Percentiles rank a stretch among this genome's conserved stretches.
Evolutionary conservation across 352 stramenopile genomes (phyloP).

Genomic region (Pythium folliculosum): DNA sequence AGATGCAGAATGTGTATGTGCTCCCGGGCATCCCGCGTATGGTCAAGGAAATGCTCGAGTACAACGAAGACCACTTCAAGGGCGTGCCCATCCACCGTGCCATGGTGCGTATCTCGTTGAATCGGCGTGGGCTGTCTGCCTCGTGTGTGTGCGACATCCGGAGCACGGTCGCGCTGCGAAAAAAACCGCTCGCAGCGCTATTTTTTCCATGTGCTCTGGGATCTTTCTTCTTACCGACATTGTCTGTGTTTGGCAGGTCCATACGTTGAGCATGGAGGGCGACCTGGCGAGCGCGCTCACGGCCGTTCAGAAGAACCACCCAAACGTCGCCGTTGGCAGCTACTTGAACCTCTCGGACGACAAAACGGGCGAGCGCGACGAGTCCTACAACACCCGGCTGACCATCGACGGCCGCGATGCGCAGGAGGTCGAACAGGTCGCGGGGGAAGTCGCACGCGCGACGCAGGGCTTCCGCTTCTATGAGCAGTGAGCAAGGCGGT

Average conservation of each 20-base stretch:
- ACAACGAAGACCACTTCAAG: constrained; percentile 77
- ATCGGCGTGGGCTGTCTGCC: not conserved
- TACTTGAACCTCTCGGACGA: constrained; percentile 82
- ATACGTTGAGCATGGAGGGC: constrained; percentile 69
- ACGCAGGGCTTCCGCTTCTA: constrained; percentile 29
- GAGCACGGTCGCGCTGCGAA: not conserved
- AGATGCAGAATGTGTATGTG: constrained; percentile 85
- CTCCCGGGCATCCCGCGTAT: constrained; percentile 81
- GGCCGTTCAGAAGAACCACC: constrained; percentile 64
- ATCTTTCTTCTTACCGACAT: not conserved
- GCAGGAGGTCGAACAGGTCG: constrained; percentile 56
- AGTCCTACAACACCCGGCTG: constrained; percentile 67
- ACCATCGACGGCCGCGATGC: constrained; percentile 64
- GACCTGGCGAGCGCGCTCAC: constrained; percentile 65
- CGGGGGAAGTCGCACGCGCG: constrained; percentile 37
- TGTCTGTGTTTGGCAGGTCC: constrained; percentile 46
- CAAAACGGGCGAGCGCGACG: constrained; percentile 52
- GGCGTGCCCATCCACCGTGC: constrained; percentile 77
- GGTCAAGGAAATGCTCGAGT: constrained; percentile 81
- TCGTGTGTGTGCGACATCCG: constrained; percentile 7
- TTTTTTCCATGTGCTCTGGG: constrained; percentile 4
- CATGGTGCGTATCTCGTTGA: constrained; percentile 43
- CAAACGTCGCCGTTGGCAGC: constrained; percentile 76
- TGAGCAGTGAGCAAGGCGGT: not conserved
- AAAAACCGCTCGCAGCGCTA: not conserved